Percentiles rank a stretch among this genome's conserved stretches.
Conservation (phyloP, 2,329 filamentous ascomycete species). For the Monascus ruber region DNA sequence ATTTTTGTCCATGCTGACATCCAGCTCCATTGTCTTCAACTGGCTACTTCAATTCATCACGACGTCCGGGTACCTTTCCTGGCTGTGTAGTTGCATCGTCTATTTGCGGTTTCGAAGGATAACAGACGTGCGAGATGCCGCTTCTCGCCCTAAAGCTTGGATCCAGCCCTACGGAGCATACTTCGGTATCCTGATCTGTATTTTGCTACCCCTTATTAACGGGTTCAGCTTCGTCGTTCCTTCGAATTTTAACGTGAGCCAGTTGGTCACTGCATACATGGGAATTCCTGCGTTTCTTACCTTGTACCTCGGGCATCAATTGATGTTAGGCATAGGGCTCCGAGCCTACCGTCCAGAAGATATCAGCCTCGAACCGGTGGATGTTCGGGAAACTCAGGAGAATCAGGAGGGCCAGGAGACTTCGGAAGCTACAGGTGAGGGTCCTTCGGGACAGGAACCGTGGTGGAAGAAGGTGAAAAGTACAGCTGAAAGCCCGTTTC, state of each 20-base stretch:
- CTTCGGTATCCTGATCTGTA: conserved; percentile 39
- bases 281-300: conserved; percentile 50
- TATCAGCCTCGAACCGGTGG: conserved; percentile 37
- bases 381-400: background rate
- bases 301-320: conserved; percentile 43
- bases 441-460: conserved; percentile 10
- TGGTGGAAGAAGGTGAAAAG: conserved; percentile 12
- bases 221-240: conserved; percentile 61
- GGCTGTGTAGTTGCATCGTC: conserved; percentile 50
- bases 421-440: conserved; percentile 32
- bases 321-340: conserved; percentile 34
- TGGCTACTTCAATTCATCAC: conserved; percentile 61
- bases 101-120: conserved; percentile 47
- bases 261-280: conserved; percentile 54
- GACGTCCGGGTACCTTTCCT: conserved; percentile 57
- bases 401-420: conserved; percentile 38
- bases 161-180: conserved; percentile 56
- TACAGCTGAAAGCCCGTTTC: conserved; percentile 7
- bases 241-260: conserved; percentile 44
- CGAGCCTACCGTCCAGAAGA: conserved; percentile 38
- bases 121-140: conserved; percentile 26
- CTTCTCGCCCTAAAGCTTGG: conserved; percentile 39
- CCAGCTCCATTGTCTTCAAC: conserved; percentile 50
- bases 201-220: conserved; percentile 57
- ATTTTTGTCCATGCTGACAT: conserved; percentile 54